Conservation (phyloP, 108 stramenopile species). For the Chaetoceros muelleri region DNA sequence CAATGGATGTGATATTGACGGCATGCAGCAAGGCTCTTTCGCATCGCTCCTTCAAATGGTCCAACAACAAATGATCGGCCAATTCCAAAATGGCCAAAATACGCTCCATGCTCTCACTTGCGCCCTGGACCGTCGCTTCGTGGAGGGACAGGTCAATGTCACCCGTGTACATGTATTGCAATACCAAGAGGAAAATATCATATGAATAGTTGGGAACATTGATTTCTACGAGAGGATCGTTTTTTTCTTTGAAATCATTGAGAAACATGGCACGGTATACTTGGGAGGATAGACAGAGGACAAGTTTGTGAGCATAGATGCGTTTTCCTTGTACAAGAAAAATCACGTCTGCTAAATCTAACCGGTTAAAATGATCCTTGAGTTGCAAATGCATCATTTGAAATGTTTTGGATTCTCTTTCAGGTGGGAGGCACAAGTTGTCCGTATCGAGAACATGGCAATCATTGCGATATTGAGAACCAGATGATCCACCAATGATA, state of each 20-base stretch:
- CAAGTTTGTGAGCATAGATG: conserved; percentile 82
- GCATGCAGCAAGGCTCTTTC: conserved; percentile 53
- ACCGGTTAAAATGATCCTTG: conserved; percentile 69
- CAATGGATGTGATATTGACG: conserved; percentile 61
- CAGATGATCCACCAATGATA: conserved; percentile 76
- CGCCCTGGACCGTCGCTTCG: not conserved
- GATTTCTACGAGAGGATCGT: conserved; percentile 52
- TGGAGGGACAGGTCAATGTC: conserved; percentile 9
- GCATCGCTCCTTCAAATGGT: conserved; percentile 83
- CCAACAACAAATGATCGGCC: conserved; percentile 89
- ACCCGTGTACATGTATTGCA: conserved; percentile 92
- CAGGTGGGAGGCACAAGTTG: conserved; percentile 49
- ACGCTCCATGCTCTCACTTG: conserved; percentile 23
- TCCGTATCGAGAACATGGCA: conserved; percentile 87
- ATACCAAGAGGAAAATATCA: conserved; percentile 67
- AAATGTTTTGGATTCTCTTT: conserved; percentile 54
- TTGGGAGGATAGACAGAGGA: conserved; percentile 75
- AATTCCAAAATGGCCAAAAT: conserved; percentile 74
- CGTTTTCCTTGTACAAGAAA: conserved; percentile 81
- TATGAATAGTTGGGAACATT: conserved; percentile 73
- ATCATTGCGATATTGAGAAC: conserved; percentile 68
- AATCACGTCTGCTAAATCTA: conserved; percentile 85
- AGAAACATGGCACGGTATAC: conserved; percentile 91
- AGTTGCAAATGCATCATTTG: conserved; percentile 53
- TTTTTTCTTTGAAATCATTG: conserved; percentile 65